phyloP scores from a whole-genome alignment of 129 eudicot species.

The Sambucus nigra region DNA sequence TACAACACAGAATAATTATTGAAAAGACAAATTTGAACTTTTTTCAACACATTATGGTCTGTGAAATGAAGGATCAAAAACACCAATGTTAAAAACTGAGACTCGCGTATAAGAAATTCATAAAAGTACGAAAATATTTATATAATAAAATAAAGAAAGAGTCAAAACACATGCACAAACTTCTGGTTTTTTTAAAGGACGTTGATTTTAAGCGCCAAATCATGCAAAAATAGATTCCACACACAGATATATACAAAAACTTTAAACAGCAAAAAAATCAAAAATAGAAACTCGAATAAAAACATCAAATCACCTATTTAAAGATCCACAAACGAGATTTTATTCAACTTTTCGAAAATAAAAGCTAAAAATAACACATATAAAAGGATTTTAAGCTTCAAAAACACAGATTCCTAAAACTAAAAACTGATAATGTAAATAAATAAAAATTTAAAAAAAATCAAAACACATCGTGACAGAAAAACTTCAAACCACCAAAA shows the following conservation, averaged over 20 bases:
- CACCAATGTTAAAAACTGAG: conserved; percentile 15
- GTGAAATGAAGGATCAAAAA: conserved; percentile 13
- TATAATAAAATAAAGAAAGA: conserved; percentile 25
- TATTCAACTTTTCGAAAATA: background rate
- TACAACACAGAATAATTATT: conserved; percentile 21
- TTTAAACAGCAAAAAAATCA: background rate
- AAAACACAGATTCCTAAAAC: too few relatives aligned
- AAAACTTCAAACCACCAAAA: too few relatives aligned
- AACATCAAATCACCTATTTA: too few relatives aligned
- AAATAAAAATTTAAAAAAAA: too few relatives aligned
- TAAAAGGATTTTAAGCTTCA: background rate
- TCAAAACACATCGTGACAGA: too few relatives aligned
- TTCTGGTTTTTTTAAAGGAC: conserved; percentile 36
- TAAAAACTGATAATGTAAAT: too few relatives aligned
- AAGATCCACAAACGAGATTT: too few relatives aligned
- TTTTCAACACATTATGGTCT: conserved; percentile 25
- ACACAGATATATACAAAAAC: conserved; percentile 10
- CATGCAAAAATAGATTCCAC: conserved; percentile 20
- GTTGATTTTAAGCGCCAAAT: conserved; percentile 48
- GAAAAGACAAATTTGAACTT: conserved; percentile 44
- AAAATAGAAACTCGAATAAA: background rate
- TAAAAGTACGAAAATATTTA: conserved; percentile 7
- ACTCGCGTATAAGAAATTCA: conserved; percentile 16
- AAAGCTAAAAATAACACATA: background rate
- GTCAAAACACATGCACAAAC: conserved; percentile 49